A percentile compares a stretch with the other conserved stretches of the same genome.
Evolutionary conservation across 352 stramenopile species (phyloP).

Genomic region (Thalassiosira hispida): DNA sequence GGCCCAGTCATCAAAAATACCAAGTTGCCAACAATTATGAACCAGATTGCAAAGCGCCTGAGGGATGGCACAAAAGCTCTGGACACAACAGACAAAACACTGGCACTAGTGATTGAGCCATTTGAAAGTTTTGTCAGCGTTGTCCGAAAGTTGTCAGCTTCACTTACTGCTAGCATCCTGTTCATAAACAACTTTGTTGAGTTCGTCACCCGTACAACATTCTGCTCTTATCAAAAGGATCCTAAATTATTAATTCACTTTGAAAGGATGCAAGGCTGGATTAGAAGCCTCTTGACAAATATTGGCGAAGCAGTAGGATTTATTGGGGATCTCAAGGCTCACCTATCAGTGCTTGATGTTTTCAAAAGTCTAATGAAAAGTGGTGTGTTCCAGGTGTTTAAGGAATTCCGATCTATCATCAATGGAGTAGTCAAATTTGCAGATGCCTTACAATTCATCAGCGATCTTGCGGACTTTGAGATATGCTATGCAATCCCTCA

Average conservation of each 20-base stretch:
- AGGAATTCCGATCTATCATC: conserved; percentile 8
- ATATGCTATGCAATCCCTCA: neutral
- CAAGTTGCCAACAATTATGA: conserved; percentile 10
- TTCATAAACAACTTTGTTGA: conserved; percentile 17
- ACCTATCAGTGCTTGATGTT: neutral
- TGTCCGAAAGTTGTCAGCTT: conserved; percentile 1
- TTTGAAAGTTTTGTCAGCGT: conserved; percentile 17
- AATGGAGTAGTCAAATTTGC: conserved; percentile 1
- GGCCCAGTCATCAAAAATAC: conserved; percentile 11
- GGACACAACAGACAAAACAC: neutral
- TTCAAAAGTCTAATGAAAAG: conserved; percentile 3
- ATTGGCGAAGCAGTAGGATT: neutral
- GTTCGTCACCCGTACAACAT: conserved; percentile 17
- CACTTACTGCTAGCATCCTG: neutral
- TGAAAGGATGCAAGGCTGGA: conserved; percentile 4
- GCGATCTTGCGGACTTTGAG: neutral
- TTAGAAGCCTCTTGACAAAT: neutral
- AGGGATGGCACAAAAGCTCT: neutral
- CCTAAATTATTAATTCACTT: neutral
- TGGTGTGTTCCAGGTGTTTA: conserved; percentile 12
- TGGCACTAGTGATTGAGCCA: neutral
- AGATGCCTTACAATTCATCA: conserved; percentile 13
- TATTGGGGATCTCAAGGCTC: neutral
- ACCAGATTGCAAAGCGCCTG: conserved; percentile 11
- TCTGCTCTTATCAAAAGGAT: conserved; percentile 18